phyloP scores from a whole-genome alignment of 345 rosid species.

The Linum lewisii region DNA sequence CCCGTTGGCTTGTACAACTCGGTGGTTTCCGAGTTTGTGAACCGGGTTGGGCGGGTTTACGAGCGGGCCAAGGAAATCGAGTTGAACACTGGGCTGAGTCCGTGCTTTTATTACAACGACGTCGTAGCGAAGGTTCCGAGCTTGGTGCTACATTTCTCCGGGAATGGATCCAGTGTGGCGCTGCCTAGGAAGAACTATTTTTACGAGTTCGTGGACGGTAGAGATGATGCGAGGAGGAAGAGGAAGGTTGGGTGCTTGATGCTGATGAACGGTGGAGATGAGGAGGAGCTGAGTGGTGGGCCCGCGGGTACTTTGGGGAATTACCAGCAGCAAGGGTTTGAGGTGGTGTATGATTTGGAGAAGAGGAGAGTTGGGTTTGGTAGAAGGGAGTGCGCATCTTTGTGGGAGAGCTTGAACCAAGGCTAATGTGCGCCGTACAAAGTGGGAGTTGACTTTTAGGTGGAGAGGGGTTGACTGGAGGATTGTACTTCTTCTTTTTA shows the following conservation, averaged over 20 bases:
- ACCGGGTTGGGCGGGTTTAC: constrained; percentile 41
- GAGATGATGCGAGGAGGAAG: constrained; percentile 32
- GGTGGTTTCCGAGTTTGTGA: constrained; percentile 56
- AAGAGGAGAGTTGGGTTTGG: constrained; percentile 73
- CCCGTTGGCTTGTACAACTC: constrained; percentile 56
- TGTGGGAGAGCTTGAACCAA: constrained; percentile 64
- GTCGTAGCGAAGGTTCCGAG: constrained; percentile 36
- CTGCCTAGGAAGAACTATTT: constrained; percentile 79
- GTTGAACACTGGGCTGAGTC: constrained; percentile 57
- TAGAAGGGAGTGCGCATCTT: constrained; percentile 66
- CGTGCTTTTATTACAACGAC: constrained; percentile 51
- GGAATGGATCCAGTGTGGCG: constrained; percentile 61
- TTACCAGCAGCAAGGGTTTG: constrained; percentile 93
- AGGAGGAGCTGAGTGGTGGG: constrained; percentile 60
- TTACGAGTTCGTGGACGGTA: constrained; percentile 60
- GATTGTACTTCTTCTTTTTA: too few relatives aligned
- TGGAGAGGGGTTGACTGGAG: not conserved
- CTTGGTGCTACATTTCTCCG: constrained; percentile 52
- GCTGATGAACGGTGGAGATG: constrained; percentile 93
- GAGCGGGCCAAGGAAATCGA: constrained; percentile 56
- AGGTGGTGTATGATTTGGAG: constrained; percentile 84
- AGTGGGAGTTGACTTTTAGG: not conserved
- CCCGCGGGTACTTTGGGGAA: constrained; percentile 80
- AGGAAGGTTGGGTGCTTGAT: constrained; percentile 71
- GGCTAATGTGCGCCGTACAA: constrained; percentile 18